Evolutionary conservation across 768 basidiomycete genomes (phyloP).

Genomic region (Cyclocybe aegerita): DNA sequence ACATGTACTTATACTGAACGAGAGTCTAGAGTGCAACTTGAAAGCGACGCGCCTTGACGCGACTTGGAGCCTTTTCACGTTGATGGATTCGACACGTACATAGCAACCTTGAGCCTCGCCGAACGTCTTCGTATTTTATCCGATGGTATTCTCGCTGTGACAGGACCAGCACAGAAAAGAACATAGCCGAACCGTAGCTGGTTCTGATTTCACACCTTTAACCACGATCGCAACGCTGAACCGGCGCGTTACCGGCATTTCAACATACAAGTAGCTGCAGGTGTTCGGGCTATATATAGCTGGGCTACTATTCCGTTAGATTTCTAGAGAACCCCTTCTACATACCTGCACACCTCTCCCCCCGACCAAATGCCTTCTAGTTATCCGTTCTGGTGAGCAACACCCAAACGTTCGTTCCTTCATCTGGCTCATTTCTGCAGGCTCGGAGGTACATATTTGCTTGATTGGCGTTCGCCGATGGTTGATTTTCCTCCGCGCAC

Average conservation of each 20-base stretch:
- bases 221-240: neutral
- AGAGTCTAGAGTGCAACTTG: no score
- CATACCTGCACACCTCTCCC: neutral
- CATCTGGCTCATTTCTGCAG: slow-evolving; percentile 28
- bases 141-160: no score
- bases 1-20: no score
- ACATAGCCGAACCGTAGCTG: slow-evolving; percentile 4
- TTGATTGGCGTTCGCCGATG: slow-evolving; percentile 2
- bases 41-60: no score
- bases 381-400: slow-evolving; percentile 49
- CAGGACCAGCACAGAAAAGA: neutral
- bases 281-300: slow-evolving; percentile 2
- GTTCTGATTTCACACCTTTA: no score
- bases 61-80: no score
- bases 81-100: no score
- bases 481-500: slow-evolving; percentile 6
- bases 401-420: slow-evolving; percentile 14
- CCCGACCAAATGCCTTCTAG: slow-evolving; percentile 30
- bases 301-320: neutral
- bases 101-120: no score
- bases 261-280: neutral
- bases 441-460: slow-evolving; percentile 54
- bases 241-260: slow-evolving; percentile 3
- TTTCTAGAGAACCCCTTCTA: neutral
- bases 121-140: no score